Percentiles rank a stretch among this genome's conserved stretches.
Evolutionary conservation across 495 filamentous ascomycete genomes (phyloP).

Genomic region (Neurospora africana): DNA sequence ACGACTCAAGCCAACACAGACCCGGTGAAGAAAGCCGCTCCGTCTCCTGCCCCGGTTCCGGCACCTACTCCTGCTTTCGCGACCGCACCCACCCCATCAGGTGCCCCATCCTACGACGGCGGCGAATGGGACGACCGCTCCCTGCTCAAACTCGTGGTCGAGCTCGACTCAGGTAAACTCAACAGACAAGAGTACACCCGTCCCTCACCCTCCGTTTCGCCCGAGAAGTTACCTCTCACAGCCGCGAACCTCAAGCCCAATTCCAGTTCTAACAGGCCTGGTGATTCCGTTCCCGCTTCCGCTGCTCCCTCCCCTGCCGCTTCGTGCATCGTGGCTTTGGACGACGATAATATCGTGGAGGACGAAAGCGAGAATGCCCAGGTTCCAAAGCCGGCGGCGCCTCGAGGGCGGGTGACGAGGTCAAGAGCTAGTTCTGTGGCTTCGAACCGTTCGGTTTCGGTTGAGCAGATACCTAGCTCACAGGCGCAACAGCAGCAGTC

Average conservation of each 20-base stretch:
- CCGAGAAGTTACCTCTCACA: slow-evolving; percentile 5
- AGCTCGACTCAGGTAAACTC: slow-evolving; percentile 29
- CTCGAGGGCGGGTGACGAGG: neutral
- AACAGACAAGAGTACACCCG: slow-evolving; percentile 10
- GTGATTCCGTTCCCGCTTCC: neutral
- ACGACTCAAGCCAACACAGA: neutral
- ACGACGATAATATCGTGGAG: slow-evolving; percentile 21
- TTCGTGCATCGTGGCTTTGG: neutral
- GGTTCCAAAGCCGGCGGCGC: neutral
- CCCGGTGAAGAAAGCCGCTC: neutral
- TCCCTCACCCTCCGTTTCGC: slow-evolving; percentile 7
- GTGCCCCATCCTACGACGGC: slow-evolving; percentile 24
- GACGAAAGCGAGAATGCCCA: slow-evolving; percentile 1
- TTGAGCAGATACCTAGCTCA: slow-evolving; percentile 8
- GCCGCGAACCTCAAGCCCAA: neutral
- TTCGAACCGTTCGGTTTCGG: neutral
- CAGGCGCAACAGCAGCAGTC: slow-evolving; percentile 3
- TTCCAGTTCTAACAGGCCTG: neutral
- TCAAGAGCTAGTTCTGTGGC: slow-evolving; percentile 3
- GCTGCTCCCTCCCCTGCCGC: neutral
- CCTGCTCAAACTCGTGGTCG: slow-evolving; percentile 33
- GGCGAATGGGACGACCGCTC: slow-evolving; percentile 37
- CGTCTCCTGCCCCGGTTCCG: neutral
- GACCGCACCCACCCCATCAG: slow-evolving; percentile 6
- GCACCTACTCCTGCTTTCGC: neutral